Base-by-base conservation (phyloP, 352 stramenopile species). In the Achlya hypogyna region DNA sequence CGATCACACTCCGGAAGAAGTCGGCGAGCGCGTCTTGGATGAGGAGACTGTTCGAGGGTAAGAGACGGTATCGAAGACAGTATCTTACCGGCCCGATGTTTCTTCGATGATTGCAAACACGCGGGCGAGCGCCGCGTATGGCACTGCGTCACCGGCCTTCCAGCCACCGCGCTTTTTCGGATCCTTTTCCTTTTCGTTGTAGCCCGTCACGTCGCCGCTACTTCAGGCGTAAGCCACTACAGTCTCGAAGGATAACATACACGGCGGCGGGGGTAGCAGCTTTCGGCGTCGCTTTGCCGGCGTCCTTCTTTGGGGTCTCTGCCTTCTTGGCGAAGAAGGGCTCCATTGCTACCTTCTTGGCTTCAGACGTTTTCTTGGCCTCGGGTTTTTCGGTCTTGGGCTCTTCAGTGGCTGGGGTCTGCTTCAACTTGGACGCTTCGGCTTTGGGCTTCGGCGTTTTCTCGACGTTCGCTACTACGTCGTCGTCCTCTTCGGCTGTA, bases 11-110 rank as follows among this genome's bases (percentile, higher is more conserved):
- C 27, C 76, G 84, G 65, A 96, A 96, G 65, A 96, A 96, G 14
- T 80, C 77, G 27, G 79, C 84, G n/a, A 96, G 73, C 28, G 94
- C 71, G 38, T 95, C 82, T 58, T 96, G 86, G 59, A 96, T 96
- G 51, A 83, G 78, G 16, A 94, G 75, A 27, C 60, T 68, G 35
- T 38, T 40, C 10, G 25, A 20, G n/a, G 10, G 53, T 23, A 62
- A 62, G 53, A 32, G 1, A 62, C 43, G 18, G 20, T 28, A 32
- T 16, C 20, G 38, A 10, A 9, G n/a, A 62, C 43, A 1, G 9
- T 43, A 32, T 12, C 60, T 20, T 43, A 68, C 60, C 86, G 86
- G 12, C 77, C 80, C 2, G 86, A 81, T 20, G 79, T 76, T 23
- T 75, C 78, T 72, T 94, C 86, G 53, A 94, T 94, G 67, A 87